Percentiles rank a stretch among this genome's conserved stretches.
phyloP scores from a whole-genome alignment of 202 grass and related monocot genomes.

The Setaria italica region DNA sequence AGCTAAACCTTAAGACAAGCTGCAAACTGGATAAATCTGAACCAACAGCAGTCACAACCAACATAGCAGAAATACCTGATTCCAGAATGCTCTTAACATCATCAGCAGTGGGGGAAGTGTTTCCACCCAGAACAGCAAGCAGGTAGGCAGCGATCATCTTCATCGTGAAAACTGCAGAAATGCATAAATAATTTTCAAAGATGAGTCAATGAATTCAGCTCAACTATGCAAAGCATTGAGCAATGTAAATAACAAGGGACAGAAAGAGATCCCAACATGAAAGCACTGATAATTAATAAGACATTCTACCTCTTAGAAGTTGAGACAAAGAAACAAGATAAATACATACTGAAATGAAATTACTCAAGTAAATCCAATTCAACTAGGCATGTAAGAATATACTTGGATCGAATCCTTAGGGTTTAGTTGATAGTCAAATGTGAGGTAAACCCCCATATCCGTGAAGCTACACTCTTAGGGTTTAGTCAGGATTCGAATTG shows the following conservation, averaged over 20 bases:
- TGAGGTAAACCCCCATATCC: neutral
- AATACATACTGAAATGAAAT: neutral
- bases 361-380: neutral
- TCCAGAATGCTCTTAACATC: conserved; percentile 70
- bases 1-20: neutral
- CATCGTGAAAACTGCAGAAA: conserved; percentile 44
- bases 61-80: conserved; percentile 56
- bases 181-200: conserved; percentile 10
- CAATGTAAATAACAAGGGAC: neutral
- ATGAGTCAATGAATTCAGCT: neutral
- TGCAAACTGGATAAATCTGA: neutral
- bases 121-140: conserved; percentile 61
- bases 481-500: neutral
- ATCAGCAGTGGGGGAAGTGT: conserved; percentile 51
- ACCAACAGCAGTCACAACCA: neutral
- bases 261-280: neutral
- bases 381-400: neutral
- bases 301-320: neutral
- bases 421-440: neutral
- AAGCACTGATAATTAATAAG: neutral
- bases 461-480: no score
- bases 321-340: neutral
- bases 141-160: conserved; percentile 71
- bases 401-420: neutral
- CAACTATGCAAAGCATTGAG: neutral